Conservation (phyloP, 371 early-diverging fungal genomes). For the Rhizopus arrhizus region DNA sequence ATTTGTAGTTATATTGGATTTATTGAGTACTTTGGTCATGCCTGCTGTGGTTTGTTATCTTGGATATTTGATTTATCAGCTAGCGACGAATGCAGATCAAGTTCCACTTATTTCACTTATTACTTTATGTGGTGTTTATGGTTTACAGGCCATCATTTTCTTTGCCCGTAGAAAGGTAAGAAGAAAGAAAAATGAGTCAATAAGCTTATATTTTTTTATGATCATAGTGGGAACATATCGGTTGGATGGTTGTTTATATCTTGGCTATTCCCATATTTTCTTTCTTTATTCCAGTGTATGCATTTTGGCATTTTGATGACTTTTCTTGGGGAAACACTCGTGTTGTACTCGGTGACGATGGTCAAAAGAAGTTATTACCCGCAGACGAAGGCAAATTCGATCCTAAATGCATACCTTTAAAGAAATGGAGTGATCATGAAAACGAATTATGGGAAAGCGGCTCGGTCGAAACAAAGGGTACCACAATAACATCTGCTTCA, state of each 20-base stretch:
- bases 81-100: conserved; percentile 45
- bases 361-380: conserved; percentile 62
- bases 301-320: conserved; percentile 97
- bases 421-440: conserved; percentile 89
- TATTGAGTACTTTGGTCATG: conserved; percentile 85
- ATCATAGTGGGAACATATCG: conserved; percentile 83
- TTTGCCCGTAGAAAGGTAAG: conserved; percentile 74
- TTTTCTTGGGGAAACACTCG: conserved; percentile 98
- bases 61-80: conserved; percentile 63
- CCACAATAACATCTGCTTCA: conserved; percentile 29
- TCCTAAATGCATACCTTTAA: conserved; percentile 58
- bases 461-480: conserved; percentile 53
- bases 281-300: conserved; percentile 79
- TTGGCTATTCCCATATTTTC: conserved; percentile 82
- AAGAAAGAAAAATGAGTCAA: neutral
- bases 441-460: conserved; percentile 62
- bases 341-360: conserved; percentile 73
- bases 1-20: conserved; percentile 89
- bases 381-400: conserved; percentile 52
- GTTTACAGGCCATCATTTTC: conserved; percentile 83
- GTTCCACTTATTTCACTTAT: conserved; percentile 63
- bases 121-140: conserved; percentile 76
- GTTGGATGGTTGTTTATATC: conserved; percentile 94
- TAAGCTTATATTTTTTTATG: neutral
- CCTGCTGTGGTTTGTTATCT: conserved; percentile 89